Base-by-base conservation (phyloP, 2,329 filamentous ascomycete genomes). In the Pestalotiopsis sp. region DNA sequence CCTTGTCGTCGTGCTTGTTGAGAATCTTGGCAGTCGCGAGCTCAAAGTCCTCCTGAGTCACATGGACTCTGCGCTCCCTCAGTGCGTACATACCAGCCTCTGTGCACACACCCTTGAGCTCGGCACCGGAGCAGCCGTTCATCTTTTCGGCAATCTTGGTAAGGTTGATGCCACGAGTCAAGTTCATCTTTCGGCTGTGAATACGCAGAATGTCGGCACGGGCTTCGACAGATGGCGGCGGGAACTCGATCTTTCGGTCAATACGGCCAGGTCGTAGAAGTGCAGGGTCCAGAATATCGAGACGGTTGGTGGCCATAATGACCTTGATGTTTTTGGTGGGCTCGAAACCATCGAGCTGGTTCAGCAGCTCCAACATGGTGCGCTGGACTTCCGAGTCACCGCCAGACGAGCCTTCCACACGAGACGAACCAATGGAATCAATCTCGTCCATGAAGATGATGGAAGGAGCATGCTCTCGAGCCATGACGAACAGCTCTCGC, bases 401-500 rank as follows among this genome's bases (percentile, higher is more conserved):
- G 66, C 95, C 95, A 23, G 93, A 97, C 69, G 93, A 97, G 31
- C 95, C 95, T 80, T 99, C 96, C 66, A 99, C 95, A 82, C 96
- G 93, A 70, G 94, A 97, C 41, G 95, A 98, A 72, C 96, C 96
- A 82, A 99, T 99, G 74, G 93, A 97, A 86, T 99, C 96, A 81
- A 99, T 98, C 83, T 99, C 96, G 81, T 99, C 96, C 96, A 99
- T 99, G 87, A 99, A 99, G 82, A 99, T 99, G 83, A 99, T 99
- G 74, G 93, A 97, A 25, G 96, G 96, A 1, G 96, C 96, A 76
- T 99, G 96, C 80, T 99, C 96, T 82, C 96, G 90, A 36, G 96
- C 96, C 96, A 99, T 99, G 79, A 99, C 93, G 87, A 99, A 99
- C 65, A 99, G 88, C 83, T 99, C 96, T 78, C 96, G 93, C 72